Base-by-base conservation (phyloP, 1,139 yeast genomes). In the Lodderomyces orthopsilosis region DNA sequence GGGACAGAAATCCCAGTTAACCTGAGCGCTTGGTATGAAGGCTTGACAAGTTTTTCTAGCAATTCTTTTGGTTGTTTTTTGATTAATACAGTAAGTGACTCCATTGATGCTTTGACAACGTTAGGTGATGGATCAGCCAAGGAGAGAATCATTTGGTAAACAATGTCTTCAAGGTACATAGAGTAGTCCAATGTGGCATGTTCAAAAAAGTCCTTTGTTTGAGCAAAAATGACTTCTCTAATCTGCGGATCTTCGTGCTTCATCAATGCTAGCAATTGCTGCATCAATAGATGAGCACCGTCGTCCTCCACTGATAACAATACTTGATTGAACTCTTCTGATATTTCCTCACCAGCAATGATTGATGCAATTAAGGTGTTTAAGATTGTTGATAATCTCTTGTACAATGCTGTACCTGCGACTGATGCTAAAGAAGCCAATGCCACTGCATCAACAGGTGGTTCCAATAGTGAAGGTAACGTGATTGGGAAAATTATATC, bases 401-500 rank as follows among this genome's bases (percentile, higher is more conserved):
- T 82, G 70, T 83, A 83, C 51, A 91, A 70, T 1, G 96, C 90
- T 42, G 80, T 65, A 30, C 97, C 98, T 19, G 98, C 97, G 38
- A 88, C 96, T 42, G 86, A 81, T 0, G 96, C 95, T 59, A 94
- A 75, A 0, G 95, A 83, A 21, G 96, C 90, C 17, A 96, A 95
- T 65, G 91, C 90, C 70, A 84, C 83, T 0, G 81, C 73, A 54
- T 89, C 90, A 49, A 93, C 81, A 8, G 97, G 97, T 8, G 91
- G 83, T 8, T 82, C 62, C 58, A 91, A 73, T 59, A 94, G 74
- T 0, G 95, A 79, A 41, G 98, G 98, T 48, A 93, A 77, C 60
- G 93, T 77, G 43, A 89, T 85, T 44, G 98, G 98, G 91, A 94
- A 90, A 47, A 93, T 88, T 2, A 87, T 83, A 49, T 89, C 95